Percentiles rank a stretch among this genome's conserved stretches.
Conservation (phyloP, 306 rosid genomes). For the Calophaca sinica region DNA sequence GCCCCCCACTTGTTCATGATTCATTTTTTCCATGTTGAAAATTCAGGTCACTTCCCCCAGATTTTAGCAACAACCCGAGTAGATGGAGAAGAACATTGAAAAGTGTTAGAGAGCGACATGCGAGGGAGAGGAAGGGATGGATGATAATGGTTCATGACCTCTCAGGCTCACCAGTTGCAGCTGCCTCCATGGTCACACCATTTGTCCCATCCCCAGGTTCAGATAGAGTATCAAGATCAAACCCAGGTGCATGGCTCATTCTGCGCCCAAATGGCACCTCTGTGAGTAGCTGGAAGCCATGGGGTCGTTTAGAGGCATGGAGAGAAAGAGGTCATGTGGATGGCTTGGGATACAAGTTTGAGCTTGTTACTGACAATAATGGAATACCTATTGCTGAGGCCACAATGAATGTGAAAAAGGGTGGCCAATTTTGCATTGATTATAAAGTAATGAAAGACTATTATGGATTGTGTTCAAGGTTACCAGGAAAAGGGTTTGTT, state of each 20-base stretch:
- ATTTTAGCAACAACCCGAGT: conserved; percentile 58
- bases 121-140: conserved; percentile 95
- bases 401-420: conserved; percentile 72
- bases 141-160: conserved; percentile 89
- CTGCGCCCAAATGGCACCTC: conserved; percentile 81
- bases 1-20: too few relatives aligned
- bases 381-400: conserved; percentile 79
- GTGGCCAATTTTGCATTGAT: conserved; percentile 87
- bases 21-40: neutral
- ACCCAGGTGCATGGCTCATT: conserved; percentile 95
- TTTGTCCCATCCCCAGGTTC: conserved; percentile 90
- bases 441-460: conserved; percentile 51
- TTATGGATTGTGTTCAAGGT: conserved; percentile 55
- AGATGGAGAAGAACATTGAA: conserved; percentile 74
- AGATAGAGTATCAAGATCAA: conserved; percentile 83
- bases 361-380: conserved; percentile 66
- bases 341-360: conserved; percentile 90
- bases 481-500: conserved; percentile 75
- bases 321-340: conserved; percentile 80
- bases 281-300: conserved; percentile 86
- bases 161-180: conserved; percentile 88
- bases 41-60: conserved; percentile 67
- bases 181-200: conserved; percentile 93
- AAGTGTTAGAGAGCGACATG: conserved; percentile 60
- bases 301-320: conserved; percentile 97